Evolutionary conservation across 345 rosid genomes (phyloP).

Genomic region (Populus nigra): DNA sequence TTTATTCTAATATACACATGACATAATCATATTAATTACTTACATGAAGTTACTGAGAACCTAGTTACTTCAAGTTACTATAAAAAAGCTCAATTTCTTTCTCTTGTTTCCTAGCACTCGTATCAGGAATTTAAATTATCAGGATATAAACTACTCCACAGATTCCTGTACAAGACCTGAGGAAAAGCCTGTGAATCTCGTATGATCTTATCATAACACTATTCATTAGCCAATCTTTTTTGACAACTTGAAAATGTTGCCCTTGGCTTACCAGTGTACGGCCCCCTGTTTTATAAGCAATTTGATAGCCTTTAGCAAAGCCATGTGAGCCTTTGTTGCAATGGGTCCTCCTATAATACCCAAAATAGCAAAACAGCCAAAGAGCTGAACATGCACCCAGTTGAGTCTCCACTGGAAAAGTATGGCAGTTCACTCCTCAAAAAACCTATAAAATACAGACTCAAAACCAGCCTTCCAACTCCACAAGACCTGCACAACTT

Average conservation of each 20-base stretch:
- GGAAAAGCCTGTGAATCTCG: background rate
- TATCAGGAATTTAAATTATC: too few relatives aligned
- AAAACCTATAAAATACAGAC: constrained; percentile 21
- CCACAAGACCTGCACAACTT: background rate
- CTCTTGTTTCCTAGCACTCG: too few relatives aligned
- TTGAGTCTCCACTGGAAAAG: background rate
- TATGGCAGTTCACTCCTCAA: background rate
- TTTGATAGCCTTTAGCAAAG: background rate
- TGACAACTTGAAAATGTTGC: background rate
- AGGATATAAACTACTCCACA: too few relatives aligned
- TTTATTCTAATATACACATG: too few relatives aligned
- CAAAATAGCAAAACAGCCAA: background rate
- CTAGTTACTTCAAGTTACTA: too few relatives aligned
- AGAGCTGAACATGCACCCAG: background rate
- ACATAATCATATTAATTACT: too few relatives aligned
- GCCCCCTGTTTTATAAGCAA: background rate
- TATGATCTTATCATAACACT: background rate
- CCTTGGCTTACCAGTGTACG: constrained; percentile 3
- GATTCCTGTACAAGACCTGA: background rate
- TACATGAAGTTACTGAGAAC: too few relatives aligned
- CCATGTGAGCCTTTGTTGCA: constrained; percentile 13
- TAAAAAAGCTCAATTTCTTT: too few relatives aligned
- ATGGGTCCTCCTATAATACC: background rate
- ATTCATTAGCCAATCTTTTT: background rate
- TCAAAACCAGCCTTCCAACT: background rate